Evolutionary conservation across 2,329 filamentous ascomycete species (phyloP).

Genomic region (Ceratocystis harringtonii): DNA sequence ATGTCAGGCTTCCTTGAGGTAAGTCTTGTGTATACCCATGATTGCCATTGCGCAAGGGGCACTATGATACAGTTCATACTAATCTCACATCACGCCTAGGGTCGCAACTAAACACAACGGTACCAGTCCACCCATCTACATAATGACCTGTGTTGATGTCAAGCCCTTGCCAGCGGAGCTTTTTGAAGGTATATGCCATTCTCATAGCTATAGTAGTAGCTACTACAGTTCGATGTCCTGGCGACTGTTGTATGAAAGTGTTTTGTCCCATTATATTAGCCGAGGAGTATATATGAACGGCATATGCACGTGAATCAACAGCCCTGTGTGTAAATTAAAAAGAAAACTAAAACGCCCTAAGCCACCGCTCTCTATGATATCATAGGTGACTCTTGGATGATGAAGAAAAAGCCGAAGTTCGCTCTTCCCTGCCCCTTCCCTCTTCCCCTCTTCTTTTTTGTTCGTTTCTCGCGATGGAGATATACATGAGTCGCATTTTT

Average conservation of each 20-base stretch:
- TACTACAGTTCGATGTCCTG: constrained; percentile 4
- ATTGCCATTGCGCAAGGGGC: neutral
- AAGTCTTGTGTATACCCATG: constrained; percentile 24
- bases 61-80: neutral
- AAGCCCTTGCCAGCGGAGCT: constrained; percentile 4
- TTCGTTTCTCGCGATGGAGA: neutral
- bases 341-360: constrained; percentile 14
- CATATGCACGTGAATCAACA: constrained; percentile 2
- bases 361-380: constrained; percentile 6
- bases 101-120: constrained; percentile 36
- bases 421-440: neutral
- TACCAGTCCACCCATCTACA: constrained; percentile 2
- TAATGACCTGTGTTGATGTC: neutral
- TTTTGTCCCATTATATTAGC: neutral
- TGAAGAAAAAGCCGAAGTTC: constrained; percentile 1
- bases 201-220: constrained; percentile 3
- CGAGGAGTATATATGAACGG: neutral
- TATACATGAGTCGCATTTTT: constrained; percentile 7
- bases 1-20: constrained; percentile 93
- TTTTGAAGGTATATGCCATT: neutral
- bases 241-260: constrained; percentile 3
- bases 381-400: constrained; percentile 7
- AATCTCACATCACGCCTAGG: constrained; percentile 25
- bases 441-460: neutral
- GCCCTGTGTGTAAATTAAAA: constrained; percentile 6